phyloP scores from a whole-genome alignment of 176 grass and related monocot species.

The Oryza glumipatula region DNA sequence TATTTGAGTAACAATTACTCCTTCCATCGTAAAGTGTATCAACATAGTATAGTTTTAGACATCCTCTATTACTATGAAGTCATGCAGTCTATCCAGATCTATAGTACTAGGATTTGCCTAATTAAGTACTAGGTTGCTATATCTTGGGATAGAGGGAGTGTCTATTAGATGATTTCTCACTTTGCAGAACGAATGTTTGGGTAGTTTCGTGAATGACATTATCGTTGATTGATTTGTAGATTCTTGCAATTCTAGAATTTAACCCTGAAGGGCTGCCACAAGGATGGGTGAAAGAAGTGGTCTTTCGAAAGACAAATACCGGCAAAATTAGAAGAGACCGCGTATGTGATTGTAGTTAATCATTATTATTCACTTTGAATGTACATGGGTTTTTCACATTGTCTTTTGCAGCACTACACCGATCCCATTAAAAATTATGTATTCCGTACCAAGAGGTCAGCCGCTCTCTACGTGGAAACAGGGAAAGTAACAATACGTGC shows the following conservation, averaged over 20 bases:
- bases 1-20: background rate
- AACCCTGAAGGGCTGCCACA: slow-evolving; percentile 39
- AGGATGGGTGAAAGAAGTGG: slow-evolving; percentile 50
- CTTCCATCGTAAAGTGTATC: background rate
- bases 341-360: slow-evolving; percentile 25
- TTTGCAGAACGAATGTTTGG: background rate
- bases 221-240: background rate
- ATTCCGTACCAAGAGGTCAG: slow-evolving; percentile 41
- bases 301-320: slow-evolving; percentile 36
- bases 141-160: no score
- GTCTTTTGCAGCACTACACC: slow-evolving; percentile 32
- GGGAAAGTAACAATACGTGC: slow-evolving; percentile 37
- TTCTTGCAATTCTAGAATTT: slow-evolving; percentile 46
- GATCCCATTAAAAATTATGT: slow-evolving; percentile 45
- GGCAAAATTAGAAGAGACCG: slow-evolving; percentile 39
- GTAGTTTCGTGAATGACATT: no score
- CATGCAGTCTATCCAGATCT: no score
- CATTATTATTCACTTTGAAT: background rate
- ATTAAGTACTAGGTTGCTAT: no score
- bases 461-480: slow-evolving; percentile 34
- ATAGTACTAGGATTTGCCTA: background rate
- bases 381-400: background rate
- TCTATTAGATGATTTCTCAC: background rate
- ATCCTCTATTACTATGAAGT: no score
- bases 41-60: no score